Percentiles rank a stretch among this genome's conserved stretches.
Evolutionary conservation across 176 grass and related monocot species (phyloP).

Genomic region (Musa schizocarpa): DNA sequence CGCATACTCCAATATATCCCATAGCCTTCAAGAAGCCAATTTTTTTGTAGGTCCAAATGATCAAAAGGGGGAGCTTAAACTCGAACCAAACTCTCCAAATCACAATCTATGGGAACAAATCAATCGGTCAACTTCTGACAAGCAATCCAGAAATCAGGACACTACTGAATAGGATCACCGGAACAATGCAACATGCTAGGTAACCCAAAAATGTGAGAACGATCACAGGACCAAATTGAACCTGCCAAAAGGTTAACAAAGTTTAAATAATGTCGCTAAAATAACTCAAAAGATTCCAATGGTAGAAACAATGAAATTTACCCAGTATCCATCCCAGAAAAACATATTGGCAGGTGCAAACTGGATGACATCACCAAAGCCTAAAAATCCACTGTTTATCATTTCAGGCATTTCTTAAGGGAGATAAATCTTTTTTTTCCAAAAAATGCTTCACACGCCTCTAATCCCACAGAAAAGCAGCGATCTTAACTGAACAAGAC

Average conservation of each 20-base stretch:
- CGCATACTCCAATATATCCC: neutral
- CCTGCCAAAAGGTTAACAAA: conserved; percentile 18
- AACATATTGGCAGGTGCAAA: conserved; percentile 2
- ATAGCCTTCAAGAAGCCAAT: neutral
- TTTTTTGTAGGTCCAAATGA: neutral
- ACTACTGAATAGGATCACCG: neutral
- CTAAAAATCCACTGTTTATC: neutral
- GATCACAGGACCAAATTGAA: conserved; percentile 6
- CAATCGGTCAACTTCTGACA: neutral
- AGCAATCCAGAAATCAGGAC: neutral
- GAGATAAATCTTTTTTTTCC: conserved; percentile 5
- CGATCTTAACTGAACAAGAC: conserved; percentile 11
- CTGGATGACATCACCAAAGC: conserved; percentile 15
- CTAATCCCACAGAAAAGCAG: conserved; percentile 1
- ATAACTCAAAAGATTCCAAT: neutral
- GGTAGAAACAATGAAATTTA: conserved; percentile 27
- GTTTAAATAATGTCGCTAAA: neutral
- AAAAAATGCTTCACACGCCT: neutral
- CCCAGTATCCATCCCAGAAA: conserved; percentile 10
- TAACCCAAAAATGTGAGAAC: conserved; percentile 2
- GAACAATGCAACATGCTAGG: neutral
- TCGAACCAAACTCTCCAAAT: neutral
- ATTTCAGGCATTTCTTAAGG: conserved; percentile 13
- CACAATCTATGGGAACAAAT: neutral
- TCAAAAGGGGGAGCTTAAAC: neutral